These are phyloP conservation scores for Chlorella sorokiniana DNA, from an alignment of 139 green algal genomes.

Conservation along the genomic window DNA sequence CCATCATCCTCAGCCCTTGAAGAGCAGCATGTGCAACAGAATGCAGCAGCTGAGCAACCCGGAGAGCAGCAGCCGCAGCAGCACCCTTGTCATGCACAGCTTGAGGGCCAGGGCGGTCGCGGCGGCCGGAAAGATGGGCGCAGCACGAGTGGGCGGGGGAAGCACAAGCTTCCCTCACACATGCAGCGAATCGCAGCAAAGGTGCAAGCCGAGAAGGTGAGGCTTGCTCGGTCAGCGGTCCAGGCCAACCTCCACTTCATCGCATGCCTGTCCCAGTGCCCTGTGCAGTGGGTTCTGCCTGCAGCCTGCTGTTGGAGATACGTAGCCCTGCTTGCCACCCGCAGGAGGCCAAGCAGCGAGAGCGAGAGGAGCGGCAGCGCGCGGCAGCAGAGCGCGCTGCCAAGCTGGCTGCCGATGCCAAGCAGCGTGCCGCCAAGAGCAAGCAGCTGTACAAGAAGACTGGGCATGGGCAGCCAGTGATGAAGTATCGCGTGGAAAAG, in stretches of 20 bases:
- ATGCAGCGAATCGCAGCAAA: slow-evolving; percentile 41
- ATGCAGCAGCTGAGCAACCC: not conserved
- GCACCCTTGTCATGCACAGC: not conserved
- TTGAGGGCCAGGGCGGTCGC: not conserved
- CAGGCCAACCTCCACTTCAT: too few relatives aligned
- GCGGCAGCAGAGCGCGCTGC: not conserved
- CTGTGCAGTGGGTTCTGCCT: too few relatives aligned
- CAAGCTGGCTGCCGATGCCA: slow-evolving; percentile 18
- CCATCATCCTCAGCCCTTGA: not conserved
- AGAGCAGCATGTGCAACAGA: not conserved
- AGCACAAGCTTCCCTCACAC: slow-evolving; percentile 34
- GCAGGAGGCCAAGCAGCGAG: not conserved
- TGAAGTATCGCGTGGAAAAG: slow-evolving; percentile 69
- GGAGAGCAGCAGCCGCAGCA: not conserved
- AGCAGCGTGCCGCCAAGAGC: slow-evolving; percentile 43
- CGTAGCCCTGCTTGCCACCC: too few relatives aligned
- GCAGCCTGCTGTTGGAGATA: too few relatives aligned
- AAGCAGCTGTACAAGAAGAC: slow-evolving; percentile 59
- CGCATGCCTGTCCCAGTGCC: too few relatives aligned
- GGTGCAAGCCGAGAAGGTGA: slow-evolving; percentile 37
- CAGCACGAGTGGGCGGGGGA: not conserved
- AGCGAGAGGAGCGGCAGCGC: not conserved
- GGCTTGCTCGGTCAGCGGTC: too few relatives aligned
- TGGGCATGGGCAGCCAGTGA: slow-evolving; percentile 65
- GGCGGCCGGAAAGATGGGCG: not conserved